Percentiles rank a stretch among this genome's conserved stretches.
Evolutionary conservation across 192 early-diverging fungal species (phyloP).

Genomic region (Gorgonomyces haynaldii): DNA sequence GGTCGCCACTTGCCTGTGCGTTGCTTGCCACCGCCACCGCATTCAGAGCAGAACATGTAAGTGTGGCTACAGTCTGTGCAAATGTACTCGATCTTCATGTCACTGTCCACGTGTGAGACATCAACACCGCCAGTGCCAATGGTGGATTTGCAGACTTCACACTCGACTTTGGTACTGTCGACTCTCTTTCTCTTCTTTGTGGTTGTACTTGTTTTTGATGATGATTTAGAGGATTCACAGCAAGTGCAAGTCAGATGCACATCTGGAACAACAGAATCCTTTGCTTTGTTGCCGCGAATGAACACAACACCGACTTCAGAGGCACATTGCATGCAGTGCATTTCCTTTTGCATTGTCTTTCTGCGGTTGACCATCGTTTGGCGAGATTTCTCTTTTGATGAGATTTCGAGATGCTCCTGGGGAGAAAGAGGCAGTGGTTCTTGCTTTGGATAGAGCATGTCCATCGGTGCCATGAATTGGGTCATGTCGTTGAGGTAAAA

Average conservation of each 20-base stretch:
- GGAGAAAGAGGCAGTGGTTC: too few relatives aligned
- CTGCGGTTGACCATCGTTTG: not conserved
- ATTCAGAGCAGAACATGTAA: constrained; percentile 39
- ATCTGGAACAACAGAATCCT: not conserved
- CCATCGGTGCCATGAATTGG: too few relatives aligned
- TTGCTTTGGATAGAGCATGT: too few relatives aligned
- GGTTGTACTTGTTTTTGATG: not conserved
- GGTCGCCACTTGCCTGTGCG: constrained; percentile 43
- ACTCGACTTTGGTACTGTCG: constrained; percentile 2
- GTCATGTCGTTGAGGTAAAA: too few relatives aligned
- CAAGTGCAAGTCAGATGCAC: not conserved
- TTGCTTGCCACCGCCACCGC: constrained; percentile 36
- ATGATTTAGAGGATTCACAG: not conserved
- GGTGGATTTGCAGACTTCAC: constrained; percentile 5
- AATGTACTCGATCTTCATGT: constrained; percentile 27
- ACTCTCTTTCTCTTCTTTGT: constrained; percentile 5
- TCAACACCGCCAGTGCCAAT: constrained; percentile 4
- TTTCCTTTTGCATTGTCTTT: constrained; percentile 3
- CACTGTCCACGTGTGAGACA: constrained; percentile 6
- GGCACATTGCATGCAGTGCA: constrained; percentile 3
- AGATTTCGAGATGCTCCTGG: too few relatives aligned
- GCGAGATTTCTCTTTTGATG: too few relatives aligned
- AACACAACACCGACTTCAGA: constrained; percentile 3
- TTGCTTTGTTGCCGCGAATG: not conserved
- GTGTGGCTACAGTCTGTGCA: constrained; percentile 23